Evolutionary conservation across 768 basidiomycete genomes (phyloP), one percentile per base, ranked within the genome.

Genomic region (Rhodocollybia butyracea): DNA sequence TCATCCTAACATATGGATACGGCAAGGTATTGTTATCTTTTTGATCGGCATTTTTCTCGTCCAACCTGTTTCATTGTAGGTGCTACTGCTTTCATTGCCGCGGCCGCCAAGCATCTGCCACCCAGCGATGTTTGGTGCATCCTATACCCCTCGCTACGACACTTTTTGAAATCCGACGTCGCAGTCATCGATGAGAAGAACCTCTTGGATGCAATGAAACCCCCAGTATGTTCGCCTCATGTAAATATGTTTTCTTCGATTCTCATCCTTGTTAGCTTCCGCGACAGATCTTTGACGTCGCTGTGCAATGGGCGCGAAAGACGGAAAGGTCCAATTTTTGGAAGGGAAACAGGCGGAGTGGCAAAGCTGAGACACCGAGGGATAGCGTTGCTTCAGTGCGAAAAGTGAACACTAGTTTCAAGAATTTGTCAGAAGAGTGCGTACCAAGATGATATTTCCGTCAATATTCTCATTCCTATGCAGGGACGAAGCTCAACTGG

Each of bases 41-140:
- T 13, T 24, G 10, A 21, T 21, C 5, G n/a, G 24, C 47, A 54
- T 43, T 59, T 55, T 59, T 39, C 15, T 51, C 26, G 51, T 45
- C 32, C n/a, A 19, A 51, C 38, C 13, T 15, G 5, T 21, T 8
- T 38, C 50, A n/a, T 19, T 58, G 8, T 58, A 96, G 94, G 90
- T 22, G 85, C 95, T 17, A 86, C 85, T 12, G 86, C 91, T 0
- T 94, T 99, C 66, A 87, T 98, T 41, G 86, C 91, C 2, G 86
- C 92, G 3, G 88, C 92, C 8, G 87, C 89, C 2, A 84, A 86
- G 40, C 87, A 90, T 59, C 79, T 99, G 5, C 89, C 89, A 0
- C 70, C 77, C 2, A 94, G 92, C 51, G 97, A 99, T 65, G 86
- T 93, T 21, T 98, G 97, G 96, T 98, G 94, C 64, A 96, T 98